A percentile compares a stretch with the other conserved stretches of the same genome.
phyloP scores from a whole-genome alignment of 2,329 filamentous ascomycete genomes.

The Colletotrichum eremochloae region DNA sequence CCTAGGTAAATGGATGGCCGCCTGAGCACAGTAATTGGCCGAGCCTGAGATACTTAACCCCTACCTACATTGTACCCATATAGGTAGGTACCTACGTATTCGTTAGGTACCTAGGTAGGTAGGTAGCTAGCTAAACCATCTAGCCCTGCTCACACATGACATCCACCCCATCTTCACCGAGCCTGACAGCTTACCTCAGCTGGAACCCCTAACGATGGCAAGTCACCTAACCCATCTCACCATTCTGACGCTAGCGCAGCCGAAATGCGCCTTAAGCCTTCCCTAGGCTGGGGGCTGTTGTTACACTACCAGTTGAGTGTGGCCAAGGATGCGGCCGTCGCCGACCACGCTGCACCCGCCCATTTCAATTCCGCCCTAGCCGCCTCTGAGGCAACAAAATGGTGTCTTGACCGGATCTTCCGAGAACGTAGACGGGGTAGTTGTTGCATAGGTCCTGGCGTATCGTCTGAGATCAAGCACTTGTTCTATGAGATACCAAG shows the following conservation, averaged over 20 bases:
- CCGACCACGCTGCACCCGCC: not conserved
- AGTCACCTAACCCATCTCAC: constrained; percentile 37
- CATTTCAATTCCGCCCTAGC: not conserved
- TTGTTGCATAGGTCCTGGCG: not conserved
- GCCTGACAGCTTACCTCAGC: constrained; percentile 19
- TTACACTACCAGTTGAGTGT: not conserved
- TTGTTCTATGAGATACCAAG: not conserved
- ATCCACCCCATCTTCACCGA: not conserved
- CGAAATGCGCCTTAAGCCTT: constrained; percentile 14
- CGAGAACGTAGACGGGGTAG: not conserved
- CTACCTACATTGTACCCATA: no score
- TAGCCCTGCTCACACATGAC: not conserved
- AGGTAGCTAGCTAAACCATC: no score
- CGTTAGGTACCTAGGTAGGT: no score
- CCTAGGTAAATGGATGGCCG: not conserved
- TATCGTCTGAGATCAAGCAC: not conserved
- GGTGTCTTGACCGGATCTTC: not conserved
- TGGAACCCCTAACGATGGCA: not conserved
- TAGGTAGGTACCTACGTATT: not conserved
- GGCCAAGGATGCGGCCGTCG: not conserved
- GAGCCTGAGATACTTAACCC: no score
- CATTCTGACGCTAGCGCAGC: constrained; percentile 25
- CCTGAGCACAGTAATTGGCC: no score
- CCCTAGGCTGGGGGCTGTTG: not conserved
- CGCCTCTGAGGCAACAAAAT: not conserved